Base-by-base conservation (phyloP, 2,329 filamentous ascomycete genomes). In the Scedosporium boydii region DNA sequence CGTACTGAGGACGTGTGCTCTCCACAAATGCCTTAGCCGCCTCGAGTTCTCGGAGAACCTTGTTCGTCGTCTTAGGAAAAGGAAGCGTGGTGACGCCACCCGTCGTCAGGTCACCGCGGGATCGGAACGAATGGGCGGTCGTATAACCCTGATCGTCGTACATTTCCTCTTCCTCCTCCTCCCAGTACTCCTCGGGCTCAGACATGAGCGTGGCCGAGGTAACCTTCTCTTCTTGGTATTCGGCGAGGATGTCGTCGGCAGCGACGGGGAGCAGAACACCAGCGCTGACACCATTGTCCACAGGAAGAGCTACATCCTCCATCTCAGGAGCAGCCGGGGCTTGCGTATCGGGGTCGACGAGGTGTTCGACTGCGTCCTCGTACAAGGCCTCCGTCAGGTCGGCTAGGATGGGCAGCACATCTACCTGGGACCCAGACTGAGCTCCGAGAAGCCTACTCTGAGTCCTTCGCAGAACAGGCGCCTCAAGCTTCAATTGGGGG, bases 41-140 rank as follows among this genome's bases (percentile, higher is more conserved):
- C 14, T 88, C 86, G 48, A 98, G 80, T 76, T 98, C 92, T 44
- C 85, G 83, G 69, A 86, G 81, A 42, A 87, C 82, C 68, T 87
- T 87, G 65, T 83, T 80, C 27, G 87, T 91, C 65, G 89, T 77
- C 67, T 85, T 85, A 9, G 93, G 93, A 42, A 88, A 87, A 5
- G 96, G 78, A 58, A 96, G 68, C 2, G 78, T 81, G 0, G 82
- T 83, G 18, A 76, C 74, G 59, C 79, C 80, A 27, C 77, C 75
- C 4, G 78, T 80, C 9, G 81, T 84, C 67, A 82, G 76, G 67
- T 85, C 82, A 55, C 90, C 89, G 68, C 89, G 89, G 59, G 92
- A 90, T 23, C 85, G 83, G 66, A 86, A 85, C 10, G 90, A 92
- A 67, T 88, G 87, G 46, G 90, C 87, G 2, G 91, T 95, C 26